A percentile compares a stretch with the other conserved stretches of the same genome.
These are phyloP conservation scores for Pythium oligandrum DNA, from an alignment of 352 stramenopile species.

Conservation along the genomic window DNA sequence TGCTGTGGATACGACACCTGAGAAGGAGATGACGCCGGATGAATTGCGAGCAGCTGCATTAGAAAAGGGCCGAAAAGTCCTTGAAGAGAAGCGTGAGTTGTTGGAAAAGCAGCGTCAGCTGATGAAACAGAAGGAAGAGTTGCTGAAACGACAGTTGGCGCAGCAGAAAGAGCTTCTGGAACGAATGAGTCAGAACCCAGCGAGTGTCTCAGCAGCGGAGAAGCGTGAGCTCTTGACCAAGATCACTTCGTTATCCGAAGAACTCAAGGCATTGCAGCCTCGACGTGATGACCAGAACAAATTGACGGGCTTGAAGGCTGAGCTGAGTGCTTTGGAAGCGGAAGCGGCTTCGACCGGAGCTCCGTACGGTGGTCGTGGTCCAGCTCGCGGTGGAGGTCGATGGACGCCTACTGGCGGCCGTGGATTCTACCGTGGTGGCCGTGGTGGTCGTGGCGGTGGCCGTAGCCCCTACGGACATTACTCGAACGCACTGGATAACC, in stretches of 20 bases:
- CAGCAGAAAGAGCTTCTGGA: constrained; percentile 82
- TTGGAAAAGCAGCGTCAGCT: constrained; percentile 80
- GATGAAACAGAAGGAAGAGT: constrained; percentile 79
- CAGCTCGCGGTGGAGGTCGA: constrained; percentile 28
- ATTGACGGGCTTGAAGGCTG: constrained; percentile 50
- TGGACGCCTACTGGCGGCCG: constrained; percentile 31
- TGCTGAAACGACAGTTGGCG: constrained; percentile 75
- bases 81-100: constrained; percentile 85
- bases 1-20: constrained; percentile 8
- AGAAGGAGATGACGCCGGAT: constrained; percentile 68
- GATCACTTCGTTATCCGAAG: constrained; percentile 66
- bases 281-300: constrained; percentile 19
- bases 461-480: constrained; percentile 31
- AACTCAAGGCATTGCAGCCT: constrained; percentile 57
- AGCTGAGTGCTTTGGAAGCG: constrained; percentile 63
- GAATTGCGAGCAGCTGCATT: constrained; percentile 65
- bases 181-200: constrained; percentile 74
- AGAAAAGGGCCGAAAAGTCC: constrained; percentile 73
- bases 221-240: constrained; percentile 81
- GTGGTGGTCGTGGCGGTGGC: constrained; percentile 35
- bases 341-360: constrained; percentile 13
- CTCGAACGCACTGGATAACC: constrained; percentile 78
- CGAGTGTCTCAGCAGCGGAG: constrained; percentile 59
- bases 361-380: constrained; percentile 1
- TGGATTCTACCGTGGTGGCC: constrained; percentile 34